Conservation (phyloP, 2,329 filamentous ascomycete species). For the Mycosphaerella arachidis region DNA sequence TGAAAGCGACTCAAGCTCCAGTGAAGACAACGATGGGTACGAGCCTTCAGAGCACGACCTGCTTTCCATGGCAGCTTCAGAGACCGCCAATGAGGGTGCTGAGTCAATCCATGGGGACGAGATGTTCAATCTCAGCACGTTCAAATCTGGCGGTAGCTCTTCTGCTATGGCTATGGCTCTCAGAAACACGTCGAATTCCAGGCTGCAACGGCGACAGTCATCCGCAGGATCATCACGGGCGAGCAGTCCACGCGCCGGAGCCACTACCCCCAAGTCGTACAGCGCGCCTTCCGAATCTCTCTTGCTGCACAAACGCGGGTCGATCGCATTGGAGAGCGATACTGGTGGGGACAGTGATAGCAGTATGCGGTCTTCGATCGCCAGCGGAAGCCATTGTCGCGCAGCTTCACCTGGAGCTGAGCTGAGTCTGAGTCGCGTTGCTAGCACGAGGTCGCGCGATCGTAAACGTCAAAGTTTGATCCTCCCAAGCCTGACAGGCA, state of each 20-base stretch:
- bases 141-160: conserved; percentile 25
- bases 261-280: conserved; percentile 83
- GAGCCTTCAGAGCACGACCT: conserved; percentile 22
- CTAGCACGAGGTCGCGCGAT: conserved; percentile 64
- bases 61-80: conserved; percentile 51
- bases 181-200: conserved; percentile 50
- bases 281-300: conserved; percentile 52
- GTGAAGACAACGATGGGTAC: conserved; percentile 22
- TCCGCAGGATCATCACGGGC: conserved; percentile 75
- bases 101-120: conserved; percentile 29
- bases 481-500: conserved; percentile 61
- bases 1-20: conserved; percentile 66
- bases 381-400: conserved; percentile 53
- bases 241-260: conserved; percentile 72
- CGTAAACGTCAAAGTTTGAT: conserved; percentile 84
- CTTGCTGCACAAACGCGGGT: conserved; percentile 65
- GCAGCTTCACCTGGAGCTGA: conserved; percentile 91
- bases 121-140: conserved; percentile 19
- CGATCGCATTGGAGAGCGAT: conserved; percentile 79
- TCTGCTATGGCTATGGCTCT: conserved; percentile 56
- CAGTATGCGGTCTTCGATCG: conserved; percentile 75
- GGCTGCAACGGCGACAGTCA: conserved; percentile 49
- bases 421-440: conserved; percentile 67
- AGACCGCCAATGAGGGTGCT: conserved; percentile 44
- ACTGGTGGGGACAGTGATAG: conserved; percentile 78